A percentile compares a stretch with the other conserved stretches of the same genome.
These are phyloP conservation scores for Mycena sanguinolenta DNA, from an alignment of 768 basidiomycete species.

Conservation along the genomic window DNA sequence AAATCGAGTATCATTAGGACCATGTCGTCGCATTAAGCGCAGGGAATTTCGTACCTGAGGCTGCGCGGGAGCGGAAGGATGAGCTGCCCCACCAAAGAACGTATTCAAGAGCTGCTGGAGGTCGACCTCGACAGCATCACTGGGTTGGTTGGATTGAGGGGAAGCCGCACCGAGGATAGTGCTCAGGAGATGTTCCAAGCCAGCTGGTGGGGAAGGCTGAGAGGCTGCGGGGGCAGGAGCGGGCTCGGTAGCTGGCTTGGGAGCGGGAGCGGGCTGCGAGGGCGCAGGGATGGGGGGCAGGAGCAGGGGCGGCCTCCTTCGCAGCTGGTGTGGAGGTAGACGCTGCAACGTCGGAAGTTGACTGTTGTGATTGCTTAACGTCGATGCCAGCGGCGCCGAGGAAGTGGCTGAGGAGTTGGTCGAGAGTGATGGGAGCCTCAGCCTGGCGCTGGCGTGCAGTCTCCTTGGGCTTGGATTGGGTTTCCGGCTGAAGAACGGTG, in stretches of 20 bases:
- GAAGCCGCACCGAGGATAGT: not conserved
- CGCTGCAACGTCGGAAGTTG: not conserved
- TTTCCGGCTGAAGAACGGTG: not conserved
- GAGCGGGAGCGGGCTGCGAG: not conserved
- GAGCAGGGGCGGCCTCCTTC: not conserved
- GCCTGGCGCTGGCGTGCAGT: slow-evolving; percentile 6
- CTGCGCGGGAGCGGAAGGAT: not conserved
- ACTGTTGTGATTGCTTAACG: slow-evolving; percentile 13
- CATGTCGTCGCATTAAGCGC: not conserved
- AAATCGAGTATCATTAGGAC: not conserved
- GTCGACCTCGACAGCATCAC: not conserved
- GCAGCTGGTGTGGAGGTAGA: not conserved
- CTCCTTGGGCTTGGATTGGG: slow-evolving; percentile 4
- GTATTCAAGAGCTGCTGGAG: slow-evolving; percentile 31
- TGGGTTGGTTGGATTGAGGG: not conserved
- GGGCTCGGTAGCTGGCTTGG: not conserved
- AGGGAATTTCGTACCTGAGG: slow-evolving; percentile 6
- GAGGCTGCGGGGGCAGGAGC: not conserved
- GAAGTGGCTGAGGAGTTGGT: slow-evolving; percentile 31
- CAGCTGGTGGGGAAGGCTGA: slow-evolving; percentile 2
- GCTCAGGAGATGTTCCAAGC: slow-evolving; percentile 14
- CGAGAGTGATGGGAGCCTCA: slow-evolving; percentile 27
- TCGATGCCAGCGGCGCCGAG: slow-evolving; percentile 24
- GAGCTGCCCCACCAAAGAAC: slow-evolving; percentile 17
- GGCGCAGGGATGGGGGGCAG: too few species aligned